Percentiles rank a stretch among this genome's conserved stretches.
phyloP scores from a whole-genome alignment of 2,329 filamentous ascomycete genomes.

The Clarireedia hainanense region DNA sequence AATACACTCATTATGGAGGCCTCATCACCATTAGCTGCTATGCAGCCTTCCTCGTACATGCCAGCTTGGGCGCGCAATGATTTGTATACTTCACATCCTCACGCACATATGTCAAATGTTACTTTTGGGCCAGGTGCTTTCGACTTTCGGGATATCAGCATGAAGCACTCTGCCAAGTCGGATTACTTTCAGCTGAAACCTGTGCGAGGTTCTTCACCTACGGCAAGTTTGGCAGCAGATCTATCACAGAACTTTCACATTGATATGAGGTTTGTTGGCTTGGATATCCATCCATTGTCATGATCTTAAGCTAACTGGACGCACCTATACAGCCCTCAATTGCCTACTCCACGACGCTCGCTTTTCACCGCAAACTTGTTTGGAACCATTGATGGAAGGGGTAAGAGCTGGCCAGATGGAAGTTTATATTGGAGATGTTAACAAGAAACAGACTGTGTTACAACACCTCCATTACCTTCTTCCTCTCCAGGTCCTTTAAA shows the following conservation, averaged over 20 bases:
- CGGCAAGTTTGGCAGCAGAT: conserved; percentile 83
- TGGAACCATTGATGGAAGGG: conserved; percentile 29
- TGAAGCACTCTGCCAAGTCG: conserved; percentile 55
- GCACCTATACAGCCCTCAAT: conserved; percentile 56
- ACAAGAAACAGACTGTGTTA: conserved; percentile 56
- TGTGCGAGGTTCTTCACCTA: conserved; percentile 79
- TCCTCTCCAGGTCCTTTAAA: conserved; percentile 68
- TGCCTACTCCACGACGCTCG: conserved; percentile 75
- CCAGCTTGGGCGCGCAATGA: conserved; percentile 52
- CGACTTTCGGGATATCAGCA: conserved; percentile 68
- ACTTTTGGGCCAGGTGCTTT: conserved; percentile 55
- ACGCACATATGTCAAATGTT: conserved; percentile 40
- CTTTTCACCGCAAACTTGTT: conserved; percentile 72
- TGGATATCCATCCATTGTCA: background rate
- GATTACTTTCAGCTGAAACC: conserved; percentile 82
- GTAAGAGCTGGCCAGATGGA: conserved; percentile 39
- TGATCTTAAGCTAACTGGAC: conserved; percentile 4
- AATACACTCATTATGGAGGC: conserved; percentile 60
- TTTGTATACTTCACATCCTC: conserved; percentile 44
- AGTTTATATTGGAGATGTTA: conserved; percentile 29
- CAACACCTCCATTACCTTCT: conserved; percentile 74
- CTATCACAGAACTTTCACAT: conserved; percentile 96
- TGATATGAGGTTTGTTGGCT: conserved; percentile 69
- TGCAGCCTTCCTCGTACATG: conserved; percentile 67
- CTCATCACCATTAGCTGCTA: conserved; percentile 87